These are phyloP conservation scores for Lodderomyces elongisporus DNA, from an alignment of 1,139 yeast species.

Conservation along the genomic window DNA sequence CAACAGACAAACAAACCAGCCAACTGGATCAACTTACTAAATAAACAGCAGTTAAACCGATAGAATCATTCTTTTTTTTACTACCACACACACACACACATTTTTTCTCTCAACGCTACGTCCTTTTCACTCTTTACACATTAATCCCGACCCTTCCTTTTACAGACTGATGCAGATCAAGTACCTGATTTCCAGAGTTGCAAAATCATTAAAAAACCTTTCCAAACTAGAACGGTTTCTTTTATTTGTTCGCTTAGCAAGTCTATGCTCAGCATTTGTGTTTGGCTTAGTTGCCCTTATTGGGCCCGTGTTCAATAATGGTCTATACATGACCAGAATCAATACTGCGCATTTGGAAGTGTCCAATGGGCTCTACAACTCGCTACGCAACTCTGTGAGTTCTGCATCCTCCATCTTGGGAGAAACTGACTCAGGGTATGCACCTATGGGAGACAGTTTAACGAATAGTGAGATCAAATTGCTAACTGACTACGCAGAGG, in stretches of 20 bases:
- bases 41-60: too few species aligned
- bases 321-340: slow-evolving; percentile 32
- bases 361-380: slow-evolving; percentile 46
- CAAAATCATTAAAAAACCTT: too few species aligned
- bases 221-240: slow-evolving; percentile 27
- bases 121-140: too few species aligned
- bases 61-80: too few species aligned
- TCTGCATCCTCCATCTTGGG: slow-evolving; percentile 15
- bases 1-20: too few species aligned
- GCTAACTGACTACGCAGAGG: slow-evolving; percentile 42
- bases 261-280: slow-evolving; percentile 14
- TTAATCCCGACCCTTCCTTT: too few species aligned
- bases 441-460: slow-evolving; percentile 22
- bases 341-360: slow-evolving; percentile 50
- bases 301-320: slow-evolving; percentile 22
- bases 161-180: too few species aligned
- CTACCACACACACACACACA: too few species aligned
- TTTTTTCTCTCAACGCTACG: too few species aligned
- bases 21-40: too few species aligned
- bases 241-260: slow-evolving; percentile 25
- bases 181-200: too few species aligned
- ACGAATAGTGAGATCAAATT: slow-evolving; percentile 50
- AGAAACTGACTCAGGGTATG: slow-evolving; percentile 5
- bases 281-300: slow-evolving; percentile 23
- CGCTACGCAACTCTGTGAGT: slow-evolving; percentile 36